phyloP scores from a whole-genome alignment of 225 moss, liverwort and hornwort species.

The Pseudoscleropodium purum region DNA sequence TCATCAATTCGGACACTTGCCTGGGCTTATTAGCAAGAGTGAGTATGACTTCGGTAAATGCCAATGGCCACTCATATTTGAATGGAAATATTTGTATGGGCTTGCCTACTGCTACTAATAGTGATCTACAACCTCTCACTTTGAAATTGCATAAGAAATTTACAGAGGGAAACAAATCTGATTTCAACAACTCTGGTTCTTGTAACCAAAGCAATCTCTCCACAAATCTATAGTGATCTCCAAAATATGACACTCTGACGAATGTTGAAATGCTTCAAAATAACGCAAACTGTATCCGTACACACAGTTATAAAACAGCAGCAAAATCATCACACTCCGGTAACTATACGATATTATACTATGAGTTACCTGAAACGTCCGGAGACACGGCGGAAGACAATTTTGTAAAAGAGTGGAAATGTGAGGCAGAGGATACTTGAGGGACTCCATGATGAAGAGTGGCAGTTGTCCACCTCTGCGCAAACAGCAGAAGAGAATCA shows the following conservation, averaged over 20 bases:
- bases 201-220: neutral
- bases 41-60: neutral
- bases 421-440: conserved; percentile 19
- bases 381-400: conserved; percentile 25
- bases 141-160: neutral
- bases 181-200: neutral
- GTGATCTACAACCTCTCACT: neutral
- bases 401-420: conserved; percentile 13
- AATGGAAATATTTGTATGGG: neutral
- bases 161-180: neutral
- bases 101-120: neutral
- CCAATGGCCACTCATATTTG: neutral
- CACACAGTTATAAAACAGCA: neutral
- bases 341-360: neutral
- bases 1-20: neutral
- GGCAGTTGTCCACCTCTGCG: conserved; percentile 38
- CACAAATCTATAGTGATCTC: neutral
- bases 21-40: neutral
- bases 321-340: neutral
- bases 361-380: conserved; percentile 19
- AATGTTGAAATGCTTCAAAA: neutral
- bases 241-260: neutral
- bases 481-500: neutral
- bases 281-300: neutral
- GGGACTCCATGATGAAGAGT: conserved; percentile 30